Base-by-base conservation (phyloP, 2,329 filamentous ascomycete species). In the Domatiomyces catenatus region DNA sequence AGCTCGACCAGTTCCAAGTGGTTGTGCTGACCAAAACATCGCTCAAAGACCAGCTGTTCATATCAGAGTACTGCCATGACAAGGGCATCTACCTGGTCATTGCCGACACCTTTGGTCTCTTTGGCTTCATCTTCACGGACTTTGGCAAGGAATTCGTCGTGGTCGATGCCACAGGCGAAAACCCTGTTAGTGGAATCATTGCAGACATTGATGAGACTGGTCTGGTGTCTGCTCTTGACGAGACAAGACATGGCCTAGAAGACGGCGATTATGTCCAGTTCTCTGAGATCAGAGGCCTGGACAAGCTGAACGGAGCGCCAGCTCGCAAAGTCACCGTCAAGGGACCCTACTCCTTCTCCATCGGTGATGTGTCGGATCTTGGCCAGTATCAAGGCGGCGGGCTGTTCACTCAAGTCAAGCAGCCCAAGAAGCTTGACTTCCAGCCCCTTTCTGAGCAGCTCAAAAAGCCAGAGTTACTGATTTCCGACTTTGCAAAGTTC, bases 221-320 rank as follows among this genome's bases (percentile, higher is more conserved):
- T 18, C 66, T 95, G 47, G 90, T 98, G 2, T 94, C 90, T 10
- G 88, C 89, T 8, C 74, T 95, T 24, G 92, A 98, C 59, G 92
- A 98, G 72, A 92, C 88, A 8, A 79, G 92, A 50, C 92, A 98
- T 66, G 92, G 92, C 4, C 74, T 98, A 42, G 88, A 95, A 67
- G 92, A 98, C 73, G 92, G 90, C 19, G 92, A 98, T 66, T 94
- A 83, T 65, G 88, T 98, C 50, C 94, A 87, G 7, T 98, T 98
- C 66, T 83, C 86, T 2, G 92, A 98, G 66, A 66, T 98, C 19
- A 81, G 92, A 71, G 92, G 92, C 19, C 86, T 98, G 85, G 89
- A 94, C 54, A 80, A 69, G 5, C 69, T 98, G 55, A 98, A 98
- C 66, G 78, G 78, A 60, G 77, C 79, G 44, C 85, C 86, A 55